These are phyloP conservation scores for Triticum monococcum DNA, from an alignment of 176 grass and related monocot genomes.

Conservation along the genomic window DNA sequence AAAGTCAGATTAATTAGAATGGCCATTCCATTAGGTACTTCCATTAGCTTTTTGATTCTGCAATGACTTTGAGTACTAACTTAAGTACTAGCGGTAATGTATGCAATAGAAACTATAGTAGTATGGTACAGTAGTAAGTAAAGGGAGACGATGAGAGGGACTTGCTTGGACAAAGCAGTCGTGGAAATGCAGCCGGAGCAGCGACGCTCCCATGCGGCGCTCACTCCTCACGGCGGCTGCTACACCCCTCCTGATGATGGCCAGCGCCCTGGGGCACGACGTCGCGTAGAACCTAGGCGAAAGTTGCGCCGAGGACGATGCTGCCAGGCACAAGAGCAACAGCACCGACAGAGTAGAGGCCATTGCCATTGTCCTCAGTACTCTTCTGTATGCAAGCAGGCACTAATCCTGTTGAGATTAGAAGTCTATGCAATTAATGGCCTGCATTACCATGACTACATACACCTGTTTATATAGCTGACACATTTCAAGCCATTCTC, in stretches of 20 bases:
- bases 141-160: no score
- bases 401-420: background rate
- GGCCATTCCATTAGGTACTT: background rate
- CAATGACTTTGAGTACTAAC: background rate
- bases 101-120: no score
- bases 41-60: background rate
- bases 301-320: slow-evolving; percentile 49
- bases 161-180: slow-evolving; percentile 61
- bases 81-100: background rate
- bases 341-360: slow-evolving; percentile 8
- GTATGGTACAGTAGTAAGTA: no score
- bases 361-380: background rate
- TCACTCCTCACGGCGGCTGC: slow-evolving; percentile 39
- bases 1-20: background rate
- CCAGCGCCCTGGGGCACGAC: slow-evolving; percentile 50
- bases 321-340: slow-evolving; percentile 30
- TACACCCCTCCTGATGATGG: slow-evolving; percentile 56
- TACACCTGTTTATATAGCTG: background rate
- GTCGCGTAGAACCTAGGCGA: slow-evolving; percentile 65
- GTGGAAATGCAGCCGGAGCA: slow-evolving; percentile 83
- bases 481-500: background rate
- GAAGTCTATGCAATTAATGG: background rate
- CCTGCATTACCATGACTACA: background rate
- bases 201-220: slow-evolving; percentile 69
- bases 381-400: background rate